Evolutionary conservation across 31 red algal genomes (phyloP), one percentile per base, ranked within the genome.

Genomic region (Porphyra umbilicalis): DNA sequence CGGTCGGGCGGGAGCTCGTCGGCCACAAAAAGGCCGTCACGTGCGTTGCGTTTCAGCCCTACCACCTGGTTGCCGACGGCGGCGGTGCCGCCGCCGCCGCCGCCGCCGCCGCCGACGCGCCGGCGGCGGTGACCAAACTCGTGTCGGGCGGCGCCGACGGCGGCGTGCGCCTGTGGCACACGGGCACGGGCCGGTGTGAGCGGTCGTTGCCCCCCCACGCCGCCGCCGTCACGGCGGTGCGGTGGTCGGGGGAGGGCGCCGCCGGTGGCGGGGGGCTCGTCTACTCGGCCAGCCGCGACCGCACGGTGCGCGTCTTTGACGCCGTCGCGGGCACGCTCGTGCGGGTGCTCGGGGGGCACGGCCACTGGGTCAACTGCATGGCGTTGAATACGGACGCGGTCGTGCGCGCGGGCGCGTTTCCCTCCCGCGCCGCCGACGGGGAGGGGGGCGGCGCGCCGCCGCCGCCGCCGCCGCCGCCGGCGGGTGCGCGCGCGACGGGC

Each of bases 331-430:
- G 95, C 9, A 81, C 79, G 46, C 83, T 77, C 10, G 32, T 87
- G 29, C 39, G 84, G 10, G 88, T 38, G 36, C 81, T 98, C 32
- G 77, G 79, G 29, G 92, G 88, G 8, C 95, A 98, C 74, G 95
- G 88, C 11, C 95, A 98, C 75, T 98, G 95, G 95, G 92, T 98
- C 0, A 98, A 98, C 78, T 82, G 92, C 6, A 88, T 98, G 83
- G 84, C 92, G n/a, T 81, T 98, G 33, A 89, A 79, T 30, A 93
- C 90, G 11, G 90, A 92, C 78, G 90, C 93, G 75, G 76, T 89
- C 36, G 33, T 98, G 40, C 85, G 90, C 76, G 88, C 87, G 74
- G 96, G 96, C 18, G 93, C 93, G 36, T 98, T 95, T 86, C 81
- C 81, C 10, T 78, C 83, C 32, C 75, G 88, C 38, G 91, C 83